A percentile compares a stretch with the other conserved stretches of the same genome.
Conservation (phyloP, 345 rosid genomes). For the Eucalyptus victrix region DNA sequence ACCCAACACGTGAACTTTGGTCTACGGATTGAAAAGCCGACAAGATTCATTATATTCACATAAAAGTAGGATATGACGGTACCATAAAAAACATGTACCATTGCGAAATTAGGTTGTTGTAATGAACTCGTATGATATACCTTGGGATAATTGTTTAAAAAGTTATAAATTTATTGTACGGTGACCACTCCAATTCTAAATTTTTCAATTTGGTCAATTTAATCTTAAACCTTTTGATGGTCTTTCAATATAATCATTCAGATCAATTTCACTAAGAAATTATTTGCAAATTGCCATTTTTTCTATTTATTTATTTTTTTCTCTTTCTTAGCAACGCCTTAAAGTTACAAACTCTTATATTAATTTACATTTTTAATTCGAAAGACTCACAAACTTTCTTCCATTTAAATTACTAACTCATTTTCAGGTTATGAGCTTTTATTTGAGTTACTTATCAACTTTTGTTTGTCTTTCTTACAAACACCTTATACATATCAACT, state of each 20-base stretch:
- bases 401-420: neutral
- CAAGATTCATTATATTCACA: no score
- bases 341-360: neutral
- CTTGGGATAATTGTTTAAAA: no score
- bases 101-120: no score
- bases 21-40: neutral
- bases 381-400: neutral
- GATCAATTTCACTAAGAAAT: no score
- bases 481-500: neutral
- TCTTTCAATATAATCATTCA: no score
- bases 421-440: neutral
- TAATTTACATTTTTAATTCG: neutral
- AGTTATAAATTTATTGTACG: no score
- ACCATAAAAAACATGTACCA: fast-evolving
- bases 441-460: neutral
- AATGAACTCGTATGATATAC: no score
- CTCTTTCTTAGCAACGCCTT: neutral
- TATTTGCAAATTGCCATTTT: neutral
- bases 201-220: no score
- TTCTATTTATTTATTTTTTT: neutral
- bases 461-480: neutral
- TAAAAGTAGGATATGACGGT: no score
- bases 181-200: fast-evolving
- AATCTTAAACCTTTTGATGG: no score
- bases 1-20: neutral